Evolutionary conservation across 192 early-diverging fungal genomes (phyloP).

Genomic region (Backusella circina): DNA sequence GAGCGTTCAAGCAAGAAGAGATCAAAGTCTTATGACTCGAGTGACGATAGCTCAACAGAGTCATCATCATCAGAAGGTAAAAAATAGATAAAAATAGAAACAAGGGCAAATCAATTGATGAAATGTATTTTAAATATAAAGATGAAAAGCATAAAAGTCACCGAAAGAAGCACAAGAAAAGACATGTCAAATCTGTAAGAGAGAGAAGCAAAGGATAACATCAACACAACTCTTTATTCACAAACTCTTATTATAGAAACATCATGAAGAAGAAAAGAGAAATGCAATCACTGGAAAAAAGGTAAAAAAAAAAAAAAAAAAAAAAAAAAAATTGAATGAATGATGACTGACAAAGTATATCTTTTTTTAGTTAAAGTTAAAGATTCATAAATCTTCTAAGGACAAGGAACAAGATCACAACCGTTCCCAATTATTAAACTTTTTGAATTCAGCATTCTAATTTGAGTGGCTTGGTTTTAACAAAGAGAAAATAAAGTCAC

Average conservation of each 20-base stretch:
- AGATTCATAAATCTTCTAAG: conserved; percentile 28
- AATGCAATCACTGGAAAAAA: conserved; percentile 34
- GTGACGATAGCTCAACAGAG: neutral
- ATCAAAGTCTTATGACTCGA: neutral
- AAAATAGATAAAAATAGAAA: neutral
- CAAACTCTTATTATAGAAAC: neutral
- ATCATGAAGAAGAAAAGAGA: conserved; percentile 12
- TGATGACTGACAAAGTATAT: neutral
- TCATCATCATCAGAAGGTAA: neutral
- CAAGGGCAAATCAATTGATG: neutral
- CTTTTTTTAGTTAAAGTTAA: conserved; percentile 23
- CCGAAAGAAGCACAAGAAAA: conserved; percentile 1
- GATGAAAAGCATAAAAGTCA: neutral
- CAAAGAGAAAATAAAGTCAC: neutral
- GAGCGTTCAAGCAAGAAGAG: neutral
- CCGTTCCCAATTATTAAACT: conserved; percentile 27
- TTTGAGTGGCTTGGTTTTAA: neutral
- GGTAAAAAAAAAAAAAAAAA: neutral
- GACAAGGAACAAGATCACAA: conserved; percentile 31
- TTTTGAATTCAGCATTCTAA: conserved; percentile 33
- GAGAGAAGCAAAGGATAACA: no score
- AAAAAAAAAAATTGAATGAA: no score
- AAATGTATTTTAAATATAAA: neutral
- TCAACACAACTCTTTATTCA: neutral
- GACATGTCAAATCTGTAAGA: neutral